phyloP scores from a whole-genome alignment of 352 stramenopile species.

The Phytopythium montanum region DNA sequence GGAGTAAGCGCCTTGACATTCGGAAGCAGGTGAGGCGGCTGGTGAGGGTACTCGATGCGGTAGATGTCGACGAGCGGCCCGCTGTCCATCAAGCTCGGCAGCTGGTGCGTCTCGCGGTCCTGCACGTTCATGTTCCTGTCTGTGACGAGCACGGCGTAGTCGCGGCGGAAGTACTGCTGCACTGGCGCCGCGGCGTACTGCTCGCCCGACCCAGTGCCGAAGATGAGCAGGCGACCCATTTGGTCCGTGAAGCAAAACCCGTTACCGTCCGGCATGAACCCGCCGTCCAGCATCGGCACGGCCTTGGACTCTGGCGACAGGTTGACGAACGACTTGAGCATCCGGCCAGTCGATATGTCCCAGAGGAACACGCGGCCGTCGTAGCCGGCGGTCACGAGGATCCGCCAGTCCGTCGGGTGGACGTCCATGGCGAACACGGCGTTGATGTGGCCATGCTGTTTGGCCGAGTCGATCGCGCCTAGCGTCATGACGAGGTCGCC shows the following conservation, averaged over 20 bases:
- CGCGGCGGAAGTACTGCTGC: slow-evolving; percentile 88
- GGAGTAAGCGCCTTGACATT: slow-evolving; percentile 24
- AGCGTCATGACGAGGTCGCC: slow-evolving; percentile 60
- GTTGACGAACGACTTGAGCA: slow-evolving; percentile 64
- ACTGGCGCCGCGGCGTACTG: slow-evolving; percentile 54
- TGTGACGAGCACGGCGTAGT: slow-evolving; percentile 87
- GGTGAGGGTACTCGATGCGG: slow-evolving; percentile 63
- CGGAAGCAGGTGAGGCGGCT: slow-evolving; percentile 60
- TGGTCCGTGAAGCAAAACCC: slow-evolving; percentile 81
- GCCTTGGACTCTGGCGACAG: slow-evolving; percentile 51
- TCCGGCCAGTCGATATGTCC: slow-evolving; percentile 69
- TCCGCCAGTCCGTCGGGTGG: slow-evolving; percentile 68
- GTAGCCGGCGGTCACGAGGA: slow-evolving; percentile 80
- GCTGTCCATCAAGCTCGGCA: slow-evolving; percentile 83
- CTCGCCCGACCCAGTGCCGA: slow-evolving; percentile 70
- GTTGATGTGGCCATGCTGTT: slow-evolving; percentile 70
- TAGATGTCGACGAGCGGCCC: slow-evolving; percentile 77
- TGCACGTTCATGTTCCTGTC: slow-evolving; percentile 88
- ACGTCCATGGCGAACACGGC: slow-evolving; percentile 73
- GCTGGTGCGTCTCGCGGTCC: slow-evolving; percentile 82
- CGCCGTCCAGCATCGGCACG: slow-evolving; percentile 69
- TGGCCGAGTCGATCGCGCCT: slow-evolving; percentile 48
- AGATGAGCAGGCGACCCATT: slow-evolving; percentile 74
- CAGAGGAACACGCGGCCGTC: slow-evolving; percentile 82
- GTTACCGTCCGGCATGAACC: slow-evolving; percentile 63